Evolutionary conservation across 192 early-diverging fungal genomes (phyloP).

Genomic region (Entrophospora sp.): DNA sequence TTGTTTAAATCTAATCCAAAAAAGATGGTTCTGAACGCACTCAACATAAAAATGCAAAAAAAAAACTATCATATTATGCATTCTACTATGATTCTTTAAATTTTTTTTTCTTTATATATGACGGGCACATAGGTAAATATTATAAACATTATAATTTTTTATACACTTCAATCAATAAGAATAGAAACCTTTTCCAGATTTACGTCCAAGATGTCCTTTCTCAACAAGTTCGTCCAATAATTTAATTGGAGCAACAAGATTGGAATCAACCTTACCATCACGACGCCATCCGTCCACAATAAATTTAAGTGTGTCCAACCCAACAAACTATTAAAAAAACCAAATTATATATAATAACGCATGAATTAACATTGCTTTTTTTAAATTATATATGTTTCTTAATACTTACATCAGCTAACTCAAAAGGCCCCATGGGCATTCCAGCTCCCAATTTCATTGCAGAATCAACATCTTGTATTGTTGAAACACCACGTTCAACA

Average conservation of each 20-base stretch:
- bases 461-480: conserved; percentile 78
- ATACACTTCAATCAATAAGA: no score
- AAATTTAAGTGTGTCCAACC: conserved; percentile 93
- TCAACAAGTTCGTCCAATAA: conserved; percentile 66
- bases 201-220: conserved; percentile 72
- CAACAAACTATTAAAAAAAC: conserved; percentile 59
- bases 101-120: no score
- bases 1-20: no score
- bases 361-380: not conserved
- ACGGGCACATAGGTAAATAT: no score
- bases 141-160: no score
- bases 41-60: no score
- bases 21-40: no score
- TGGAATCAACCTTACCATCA: conserved; percentile 67
- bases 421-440: conserved; percentile 92
- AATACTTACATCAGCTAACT: conserved; percentile 61
- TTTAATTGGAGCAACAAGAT: conserved; percentile 64
- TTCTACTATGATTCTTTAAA: no score
- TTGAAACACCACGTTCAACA: conserved; percentile 82
- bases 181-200: conserved; percentile 82
- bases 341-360: conserved; percentile 16
- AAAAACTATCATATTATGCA: no score
- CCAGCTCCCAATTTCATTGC: conserved; percentile 98
- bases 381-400: not conserved
- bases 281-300: conserved; percentile 93